phyloP scores from a whole-genome alignment of 2,329 filamentous ascomycete genomes.

The Aschersonia sp. region DNA sequence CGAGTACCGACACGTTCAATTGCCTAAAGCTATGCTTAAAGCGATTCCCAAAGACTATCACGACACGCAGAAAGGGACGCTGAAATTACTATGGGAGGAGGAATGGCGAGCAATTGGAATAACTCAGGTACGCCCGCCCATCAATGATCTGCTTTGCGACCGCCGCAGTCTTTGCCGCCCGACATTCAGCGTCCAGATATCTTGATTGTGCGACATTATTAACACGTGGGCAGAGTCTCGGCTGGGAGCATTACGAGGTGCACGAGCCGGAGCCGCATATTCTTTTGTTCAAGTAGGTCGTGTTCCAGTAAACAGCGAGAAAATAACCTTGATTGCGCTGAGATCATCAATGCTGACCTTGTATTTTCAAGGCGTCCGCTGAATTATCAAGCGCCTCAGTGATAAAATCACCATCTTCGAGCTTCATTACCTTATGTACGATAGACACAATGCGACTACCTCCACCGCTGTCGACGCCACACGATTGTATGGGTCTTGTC shows the following conservation, averaged over 20 bases:
- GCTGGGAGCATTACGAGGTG: slow-evolving; percentile 99
- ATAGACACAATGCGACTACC: slow-evolving; percentile 6
- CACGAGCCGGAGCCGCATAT: slow-evolving; percentile 98
- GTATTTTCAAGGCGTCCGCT: slow-evolving; percentile 54
- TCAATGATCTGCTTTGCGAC: neutral
- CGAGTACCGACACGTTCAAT: slow-evolving; percentile 94
- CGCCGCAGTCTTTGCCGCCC: neutral
- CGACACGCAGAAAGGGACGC: slow-evolving; percentile 72
- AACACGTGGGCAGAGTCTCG: slow-evolving; percentile 55
- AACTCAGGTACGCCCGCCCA: slow-evolving; percentile 56
- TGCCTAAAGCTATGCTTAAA: slow-evolving; percentile 97
- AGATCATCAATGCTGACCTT: neutral
- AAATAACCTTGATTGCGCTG: neutral
- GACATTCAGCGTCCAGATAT: neutral
- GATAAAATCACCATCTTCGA: slow-evolving; percentile 6
- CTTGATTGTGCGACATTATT: neutral
- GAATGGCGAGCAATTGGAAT: slow-evolving; percentile 97
- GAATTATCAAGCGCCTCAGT: slow-evolving; percentile 65
- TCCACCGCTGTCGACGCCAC: slow-evolving; percentile 4
- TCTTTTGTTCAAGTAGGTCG: slow-evolving; percentile 78
- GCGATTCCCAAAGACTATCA: slow-evolving; percentile 92
- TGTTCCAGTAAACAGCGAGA: no score
- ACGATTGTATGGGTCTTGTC: slow-evolving; percentile 8
- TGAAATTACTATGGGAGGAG: slow-evolving; percentile 96
- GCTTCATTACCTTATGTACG: slow-evolving; percentile 8